Evolutionary conservation across 148 eudicot species (phyloP).

Genomic region (Heliosperma pusillum): DNA sequence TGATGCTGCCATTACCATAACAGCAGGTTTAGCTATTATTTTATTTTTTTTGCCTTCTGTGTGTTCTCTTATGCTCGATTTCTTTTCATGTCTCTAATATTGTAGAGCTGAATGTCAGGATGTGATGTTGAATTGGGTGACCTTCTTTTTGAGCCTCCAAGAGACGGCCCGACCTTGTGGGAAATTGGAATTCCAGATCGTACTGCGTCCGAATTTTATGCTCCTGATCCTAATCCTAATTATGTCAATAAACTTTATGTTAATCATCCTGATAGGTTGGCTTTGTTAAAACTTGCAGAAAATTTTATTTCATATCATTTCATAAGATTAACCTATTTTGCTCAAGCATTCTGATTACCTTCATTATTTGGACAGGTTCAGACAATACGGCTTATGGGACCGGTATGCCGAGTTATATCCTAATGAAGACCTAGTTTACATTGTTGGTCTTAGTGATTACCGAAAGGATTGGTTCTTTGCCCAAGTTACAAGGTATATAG

Average conservation of each 20-base stretch:
- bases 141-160: slow-evolving; percentile 68
- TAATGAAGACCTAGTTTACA: slow-evolving; percentile 57
- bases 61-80: background rate
- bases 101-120: slow-evolving; percentile 30
- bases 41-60: background rate
- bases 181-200: slow-evolving; percentile 97
- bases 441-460: slow-evolving; percentile 55
- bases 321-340: background rate
- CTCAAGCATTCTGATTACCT: background rate
- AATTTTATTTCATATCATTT: background rate
- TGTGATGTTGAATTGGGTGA: slow-evolving; percentile 45
- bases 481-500: slow-evolving; percentile 66
- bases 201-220: slow-evolving; percentile 71
- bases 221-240: slow-evolving; percentile 82
- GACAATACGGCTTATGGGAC: slow-evolving; percentile 93
- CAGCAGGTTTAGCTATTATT: slow-evolving; percentile 39
- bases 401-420: slow-evolving; percentile 74
- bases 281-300: background rate
- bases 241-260: slow-evolving; percentile 62
- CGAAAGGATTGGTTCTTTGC: slow-evolving; percentile 85
- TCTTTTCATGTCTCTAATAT: background rate
- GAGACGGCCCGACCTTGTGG: slow-evolving; percentile 93
- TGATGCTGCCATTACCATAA: slow-evolving; percentile 41
- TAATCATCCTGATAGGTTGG: slow-evolving; percentile 75
- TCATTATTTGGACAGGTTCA: slow-evolving; percentile 42